These are phyloP conservation scores for Ophiostoma quercus DNA, from an alignment of 2,329 filamentous ascomycete genomes.

Conservation along the genomic window DNA sequence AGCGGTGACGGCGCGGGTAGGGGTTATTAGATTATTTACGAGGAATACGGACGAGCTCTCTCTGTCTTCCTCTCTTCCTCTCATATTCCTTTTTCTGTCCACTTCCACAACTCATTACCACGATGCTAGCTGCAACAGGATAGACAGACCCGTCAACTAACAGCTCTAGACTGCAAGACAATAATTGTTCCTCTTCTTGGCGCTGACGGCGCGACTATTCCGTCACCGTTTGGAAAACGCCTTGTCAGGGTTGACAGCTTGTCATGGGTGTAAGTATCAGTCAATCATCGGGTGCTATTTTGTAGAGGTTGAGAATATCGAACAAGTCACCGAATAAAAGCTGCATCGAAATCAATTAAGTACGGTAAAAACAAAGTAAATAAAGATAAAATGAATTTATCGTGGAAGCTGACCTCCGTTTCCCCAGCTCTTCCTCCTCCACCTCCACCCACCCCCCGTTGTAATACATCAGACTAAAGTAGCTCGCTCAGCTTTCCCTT, in stretches of 20 bases:
- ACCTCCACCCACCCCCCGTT: not conserved
- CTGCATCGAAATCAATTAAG: too few species aligned
- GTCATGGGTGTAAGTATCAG: not conserved
- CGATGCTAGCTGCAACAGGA: conserved; percentile 7
- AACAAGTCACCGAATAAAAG: too few species aligned
- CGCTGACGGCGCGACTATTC: not conserved
- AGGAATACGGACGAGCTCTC: not conserved
- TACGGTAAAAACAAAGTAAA: too few species aligned
- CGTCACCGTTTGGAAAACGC: conserved; percentile 6
- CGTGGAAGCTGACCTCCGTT: not conserved
- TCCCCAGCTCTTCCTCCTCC: not conserved
- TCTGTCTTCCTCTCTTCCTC: not conserved
- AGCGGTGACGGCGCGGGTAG: not conserved
- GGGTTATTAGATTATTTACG: not conserved
- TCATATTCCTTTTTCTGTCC: not conserved
- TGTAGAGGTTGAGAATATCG: too few species aligned
- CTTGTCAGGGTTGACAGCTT: conserved; percentile 1
- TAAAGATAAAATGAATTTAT: not conserved
- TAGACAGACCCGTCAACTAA: conserved; percentile 4
- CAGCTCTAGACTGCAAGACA: not conserved
- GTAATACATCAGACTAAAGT: not conserved
- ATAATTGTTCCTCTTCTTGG: not conserved
- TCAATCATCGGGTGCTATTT: too few species aligned
- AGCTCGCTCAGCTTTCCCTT: conserved; percentile 6
- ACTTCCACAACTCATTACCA: not conserved